Evolutionary conservation across 345 rosid species (phyloP), one percentile per base, ranked within the genome.

Genomic region (Garcia nutans): DNA sequence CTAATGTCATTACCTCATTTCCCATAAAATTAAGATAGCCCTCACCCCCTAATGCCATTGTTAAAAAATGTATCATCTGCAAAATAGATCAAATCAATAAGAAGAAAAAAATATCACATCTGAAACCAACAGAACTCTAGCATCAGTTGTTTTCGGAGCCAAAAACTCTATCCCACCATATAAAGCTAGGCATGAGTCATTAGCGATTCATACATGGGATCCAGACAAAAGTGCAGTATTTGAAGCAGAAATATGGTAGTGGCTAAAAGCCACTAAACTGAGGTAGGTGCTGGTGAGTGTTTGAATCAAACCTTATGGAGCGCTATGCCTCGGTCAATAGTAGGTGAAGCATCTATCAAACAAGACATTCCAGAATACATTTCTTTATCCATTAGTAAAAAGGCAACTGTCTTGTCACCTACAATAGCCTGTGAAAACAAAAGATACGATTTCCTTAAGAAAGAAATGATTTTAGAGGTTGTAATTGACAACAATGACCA

Each of bases 1-100:
- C 45, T 22, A 63, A 71, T 78, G 42, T 70, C 37, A 75, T 79
- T 81, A 89, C 97, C 91, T 91, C 97, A 76, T 91, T 91, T 73
- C 93, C 97, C 92, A 91, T 91, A 73, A 89, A 91, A 85, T 91
- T 91, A 71, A 91, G 91, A 77, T 91, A 89, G 77, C 93, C 97
- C 64, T 91, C 93, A 10, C 97, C 93, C 79, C 97, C 97, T 76
- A 91, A 77, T 73, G 92, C 93, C 92, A 89, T 87, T 5, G 93
- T 89, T 61, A 89, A 74, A 73, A 89, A 86, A 86, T 91, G 97
- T 80, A 89, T 86, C 91, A 91, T 88, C 97, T 89, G 89, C 83
- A 79, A 61, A 62, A 65, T 41, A 41, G 17, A 68, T 58, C 33
- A 60, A 37, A 78, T 28, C 16, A 71, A 61, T 73, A 49, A 74